phyloP scores from a whole-genome alignment of 2,329 filamentous ascomycete species.

The Aspergillus terreus region DNA sequence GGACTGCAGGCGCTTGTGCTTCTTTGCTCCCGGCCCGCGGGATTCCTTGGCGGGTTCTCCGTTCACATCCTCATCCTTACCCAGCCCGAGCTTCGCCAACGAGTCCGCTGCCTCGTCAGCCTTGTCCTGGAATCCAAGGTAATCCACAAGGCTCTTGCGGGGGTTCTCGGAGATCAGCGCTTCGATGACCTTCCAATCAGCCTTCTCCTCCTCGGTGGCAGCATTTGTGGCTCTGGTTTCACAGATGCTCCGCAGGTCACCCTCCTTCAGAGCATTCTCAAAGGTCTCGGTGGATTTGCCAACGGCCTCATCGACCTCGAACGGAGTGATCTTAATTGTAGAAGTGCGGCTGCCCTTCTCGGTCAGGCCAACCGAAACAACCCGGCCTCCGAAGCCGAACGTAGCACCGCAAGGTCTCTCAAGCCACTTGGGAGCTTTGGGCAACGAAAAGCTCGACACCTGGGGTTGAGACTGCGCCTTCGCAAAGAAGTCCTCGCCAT shows the following conservation, averaged over 20 bases:
- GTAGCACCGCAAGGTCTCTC: slow-evolving; percentile 79
- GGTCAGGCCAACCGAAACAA: slow-evolving; percentile 67
- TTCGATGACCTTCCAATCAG: slow-evolving; percentile 92
- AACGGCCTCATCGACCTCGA: slow-evolving; percentile 80
- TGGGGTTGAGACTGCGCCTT: slow-evolving; percentile 90
- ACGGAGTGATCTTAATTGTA: slow-evolving; percentile 79
- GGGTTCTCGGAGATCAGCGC: slow-evolving; percentile 81
- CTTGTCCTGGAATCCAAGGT: slow-evolving; percentile 75
- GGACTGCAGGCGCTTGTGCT: slow-evolving; percentile 64
- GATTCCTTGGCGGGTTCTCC: slow-evolving; percentile 48
- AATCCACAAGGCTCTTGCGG: slow-evolving; percentile 80
- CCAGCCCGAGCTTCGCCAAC: slow-evolving; percentile 39
- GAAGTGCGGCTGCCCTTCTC: slow-evolving; percentile 66
- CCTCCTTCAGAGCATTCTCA: slow-evolving; percentile 73
- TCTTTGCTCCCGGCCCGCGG: slow-evolving; percentile 46
- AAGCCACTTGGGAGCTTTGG: slow-evolving; percentile 85
- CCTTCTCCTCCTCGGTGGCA: slow-evolving; percentile 84
- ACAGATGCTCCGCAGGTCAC: slow-evolving; percentile 75
- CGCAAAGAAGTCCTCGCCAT: slow-evolving; percentile 95
- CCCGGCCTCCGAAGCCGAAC: slow-evolving; percentile 93
- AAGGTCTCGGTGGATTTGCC: slow-evolving; percentile 83
- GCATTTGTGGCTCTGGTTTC: slow-evolving; percentile 71
- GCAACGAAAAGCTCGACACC: slow-evolving; percentile 80
- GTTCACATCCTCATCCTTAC: slow-evolving; percentile 40
- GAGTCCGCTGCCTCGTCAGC: slow-evolving; percentile 50